Base-by-base conservation (phyloP, 1,284 basidiomycete species). In the Microbotryum silenes-acaulis region DNA sequence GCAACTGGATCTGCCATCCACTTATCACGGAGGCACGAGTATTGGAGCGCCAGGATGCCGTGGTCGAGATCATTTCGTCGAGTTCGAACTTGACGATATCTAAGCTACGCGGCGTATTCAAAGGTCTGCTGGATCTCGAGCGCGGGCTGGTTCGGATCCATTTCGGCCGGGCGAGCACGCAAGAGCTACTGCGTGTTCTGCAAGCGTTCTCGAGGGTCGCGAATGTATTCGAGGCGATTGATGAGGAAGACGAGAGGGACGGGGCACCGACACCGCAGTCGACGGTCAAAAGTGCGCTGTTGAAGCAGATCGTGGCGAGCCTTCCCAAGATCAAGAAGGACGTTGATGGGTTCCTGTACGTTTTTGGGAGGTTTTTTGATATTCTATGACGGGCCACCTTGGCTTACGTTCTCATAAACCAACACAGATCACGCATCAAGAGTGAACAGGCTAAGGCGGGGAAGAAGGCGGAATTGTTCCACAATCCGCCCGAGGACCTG, bases 71-170 rank as follows among this genome's bases (percentile, higher is more conserved):
- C 52, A 73, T 79, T 75, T 60, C 85, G 77, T 21, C 50, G 1
- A n/a, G 44, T 2, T 56, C 81, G 57, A 82, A 75, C 70, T 79
- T 82, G 68, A 81, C 31, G 71, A 76, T 46, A 64, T 80, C 58
- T 75, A 82, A 81, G 49, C 79, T 97, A 42, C 84, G 88, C 14
- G 80, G 83, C 48, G 75, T 87, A 14, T 77, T 96, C 51, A 85
- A 79, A 70, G 83, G 83, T 54, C 79, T 94, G 29, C 92, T 92
- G 0, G 93, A 98, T 74, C 82, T 98, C 46, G 87, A 90, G 1
- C 86, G 85, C 69, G 94, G 94, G 0, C 77, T 97, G 16, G 89
- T 87, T 61, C 80, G 91, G 33, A 87, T 97, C 54, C 90, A 92
- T 71, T 94, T 96, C 71, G 87, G 88, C 54, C 88, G 91, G 76